phyloP scores from a whole-genome alignment of 2,329 filamentous ascomycete species.

The Colletotrichum lentis region DNA sequence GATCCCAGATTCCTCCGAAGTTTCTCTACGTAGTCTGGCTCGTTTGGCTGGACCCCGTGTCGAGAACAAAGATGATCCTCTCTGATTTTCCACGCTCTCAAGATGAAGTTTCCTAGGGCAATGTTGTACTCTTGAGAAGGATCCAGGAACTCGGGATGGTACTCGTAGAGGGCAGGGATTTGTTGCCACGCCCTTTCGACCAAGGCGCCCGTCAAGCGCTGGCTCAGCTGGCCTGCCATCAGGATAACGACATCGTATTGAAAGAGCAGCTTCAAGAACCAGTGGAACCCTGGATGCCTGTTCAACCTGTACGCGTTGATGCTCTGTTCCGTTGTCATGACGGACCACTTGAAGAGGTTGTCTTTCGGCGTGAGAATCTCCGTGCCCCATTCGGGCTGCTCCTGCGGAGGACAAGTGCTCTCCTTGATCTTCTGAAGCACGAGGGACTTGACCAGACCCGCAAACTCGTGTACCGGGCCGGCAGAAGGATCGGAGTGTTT shows the following conservation, averaged over 20 bases:
- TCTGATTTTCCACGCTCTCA: slow-evolving; percentile 19
- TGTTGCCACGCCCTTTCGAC: slow-evolving; percentile 62
- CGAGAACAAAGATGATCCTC: slow-evolving; percentile 15
- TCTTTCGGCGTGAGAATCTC: slow-evolving; percentile 60
- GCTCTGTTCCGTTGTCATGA: slow-evolving; percentile 59
- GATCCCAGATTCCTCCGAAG: slow-evolving; percentile 4
- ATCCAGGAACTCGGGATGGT: slow-evolving; percentile 61
- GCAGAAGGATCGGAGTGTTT: slow-evolving; percentile 61
- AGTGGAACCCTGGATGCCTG: slow-evolving; percentile 55
- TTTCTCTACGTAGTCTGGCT: slow-evolving; percentile 17
- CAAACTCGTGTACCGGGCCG: slow-evolving; percentile 61
- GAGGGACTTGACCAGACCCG: slow-evolving; percentile 55
- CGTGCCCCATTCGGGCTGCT: slow-evolving; percentile 58
- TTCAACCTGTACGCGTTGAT: slow-evolving; percentile 54
- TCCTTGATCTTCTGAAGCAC: slow-evolving; percentile 59
- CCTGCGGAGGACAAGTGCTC: slow-evolving; percentile 55
- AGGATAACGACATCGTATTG: slow-evolving; percentile 65
- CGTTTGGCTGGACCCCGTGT: slow-evolving; percentile 15
- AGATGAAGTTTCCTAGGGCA: slow-evolving; percentile 15
- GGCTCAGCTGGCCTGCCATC: slow-evolving; percentile 61
- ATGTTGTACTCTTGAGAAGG: slow-evolving; percentile 31
- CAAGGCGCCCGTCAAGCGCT: slow-evolving; percentile 57
- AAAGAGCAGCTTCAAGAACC: slow-evolving; percentile 63
- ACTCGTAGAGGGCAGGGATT: slow-evolving; percentile 56
- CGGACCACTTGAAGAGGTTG: slow-evolving; percentile 63